phyloP scores from a whole-genome alignment of 2,329 filamentous ascomycete genomes.

The Ambrosiella xylebori region DNA sequence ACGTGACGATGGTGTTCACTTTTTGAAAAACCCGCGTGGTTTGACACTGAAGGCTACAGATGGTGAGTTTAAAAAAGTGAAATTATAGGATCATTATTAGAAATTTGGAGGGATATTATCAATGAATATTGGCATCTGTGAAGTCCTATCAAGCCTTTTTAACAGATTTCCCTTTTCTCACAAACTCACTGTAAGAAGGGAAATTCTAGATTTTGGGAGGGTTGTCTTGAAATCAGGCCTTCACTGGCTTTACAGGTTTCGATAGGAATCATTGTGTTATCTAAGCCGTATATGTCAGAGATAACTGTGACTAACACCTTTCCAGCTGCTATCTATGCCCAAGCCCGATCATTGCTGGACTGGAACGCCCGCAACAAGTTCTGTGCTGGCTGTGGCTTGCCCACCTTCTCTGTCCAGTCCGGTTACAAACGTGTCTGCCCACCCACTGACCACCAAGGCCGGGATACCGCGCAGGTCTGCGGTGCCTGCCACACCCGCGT shows the following conservation, averaged over 20 bases:
- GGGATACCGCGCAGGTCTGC: slow-evolving; percentile 32
- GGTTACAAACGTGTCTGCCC: slow-evolving; percentile 71
- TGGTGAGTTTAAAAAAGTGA: slow-evolving; percentile 3
- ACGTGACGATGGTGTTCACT: background rate
- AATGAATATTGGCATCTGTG: no score
- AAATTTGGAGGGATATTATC: background rate
- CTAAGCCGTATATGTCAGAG: background rate
- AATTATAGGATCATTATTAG: background rate
- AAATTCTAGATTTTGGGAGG: no score
- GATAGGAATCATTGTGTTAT: no score
- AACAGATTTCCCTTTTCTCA: no score
- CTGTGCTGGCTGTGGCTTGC: slow-evolving; percentile 75
- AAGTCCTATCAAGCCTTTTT: no score
- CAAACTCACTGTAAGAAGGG: no score
- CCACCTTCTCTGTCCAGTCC: slow-evolving; percentile 60
- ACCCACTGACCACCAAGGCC: slow-evolving; percentile 41
- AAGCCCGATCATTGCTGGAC: slow-evolving; percentile 73
- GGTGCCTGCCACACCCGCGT: slow-evolving; percentile 63
- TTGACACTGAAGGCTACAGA: slow-evolving; percentile 26
- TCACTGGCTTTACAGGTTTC: no score
- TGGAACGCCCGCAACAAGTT: slow-evolving; percentile 91
- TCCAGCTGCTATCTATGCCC: slow-evolving; percentile 73
- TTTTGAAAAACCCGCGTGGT: slow-evolving; percentile 26
- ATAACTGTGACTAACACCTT: background rate
- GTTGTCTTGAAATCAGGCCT: no score